Base-by-base conservation (phyloP, 352 stramenopile genomes). In the Pythium utonaiense region DNA sequence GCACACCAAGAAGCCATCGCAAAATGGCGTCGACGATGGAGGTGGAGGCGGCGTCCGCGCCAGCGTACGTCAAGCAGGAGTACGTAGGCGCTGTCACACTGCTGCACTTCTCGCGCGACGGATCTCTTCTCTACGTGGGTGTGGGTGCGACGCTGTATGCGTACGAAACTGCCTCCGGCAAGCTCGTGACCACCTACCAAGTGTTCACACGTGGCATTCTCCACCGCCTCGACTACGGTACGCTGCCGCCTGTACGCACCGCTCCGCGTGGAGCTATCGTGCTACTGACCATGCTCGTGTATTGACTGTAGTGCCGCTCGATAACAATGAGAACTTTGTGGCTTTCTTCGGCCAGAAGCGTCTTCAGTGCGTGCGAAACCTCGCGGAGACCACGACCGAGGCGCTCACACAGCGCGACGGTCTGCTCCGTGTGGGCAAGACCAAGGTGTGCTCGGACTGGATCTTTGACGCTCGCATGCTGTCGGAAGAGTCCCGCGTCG, bases 271-370 rank as follows among this genome's bases (percentile, higher is more conserved):
- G 10, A 17, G 4, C 13, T 40, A 16, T 13, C 22, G 14, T 22
- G 16, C 24, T 12, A 47, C 21, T 19, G 24, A 47, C 24, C 40
- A 47, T 13, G 14, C n/a, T 25, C 1, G 4, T 24, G 40, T 44
- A 47, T 47, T 47, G 40, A 50, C 9, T 45, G 6, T 28, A 66
- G 59, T 66, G 16, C 33, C 51, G 9, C 33, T 45, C 16, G 59
- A 31, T 2, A 45, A 59, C 14, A 28, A 7, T 14, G 36, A 30
- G 21, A 70, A 77, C 47, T 53, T 70, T 5, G 75, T 70, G 14
- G 78, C 83, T 14, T 92, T 92, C 58, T 93, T 88, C 34, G 86
- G 86, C 1, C 85, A 95, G 71, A 96, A 94, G 60, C 75, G 80
- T 30, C 71, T 92, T 12, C 68, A 75, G 4, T 86, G 83, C 52